These are phyloP conservation scores for Taphrina pruni DNA, from an alignment of 1,139 yeast genomes.

Conservation along the genomic window DNA sequence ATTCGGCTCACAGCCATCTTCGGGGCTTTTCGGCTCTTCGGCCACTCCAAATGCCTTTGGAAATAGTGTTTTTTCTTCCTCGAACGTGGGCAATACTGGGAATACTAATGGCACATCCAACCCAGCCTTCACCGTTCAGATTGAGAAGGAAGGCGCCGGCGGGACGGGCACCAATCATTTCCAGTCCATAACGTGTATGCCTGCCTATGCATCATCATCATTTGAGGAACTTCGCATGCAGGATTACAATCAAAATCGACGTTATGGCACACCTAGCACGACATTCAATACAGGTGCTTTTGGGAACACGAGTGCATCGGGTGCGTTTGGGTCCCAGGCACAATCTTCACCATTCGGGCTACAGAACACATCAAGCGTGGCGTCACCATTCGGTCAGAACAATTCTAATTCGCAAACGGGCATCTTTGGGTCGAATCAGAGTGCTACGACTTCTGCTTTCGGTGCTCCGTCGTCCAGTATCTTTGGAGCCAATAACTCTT, in stretches of 20 bases:
- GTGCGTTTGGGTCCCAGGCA: constrained; percentile 47
- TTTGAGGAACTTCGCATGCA: constrained; percentile 87
- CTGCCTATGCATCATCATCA: constrained; percentile 80
- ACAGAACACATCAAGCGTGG: constrained; percentile 41
- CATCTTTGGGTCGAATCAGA: constrained; percentile 50
- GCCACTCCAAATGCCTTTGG: constrained; percentile 42
- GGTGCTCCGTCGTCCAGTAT: constrained; percentile 47
- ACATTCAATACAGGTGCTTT: constrained; percentile 47
- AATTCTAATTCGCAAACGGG: constrained; percentile 44
- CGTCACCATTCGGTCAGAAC: constrained; percentile 50
- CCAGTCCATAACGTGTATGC: constrained; percentile 85
- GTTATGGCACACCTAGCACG: constrained; percentile 56
- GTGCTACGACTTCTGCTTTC: constrained; percentile 44
- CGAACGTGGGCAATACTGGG: constrained; percentile 22
- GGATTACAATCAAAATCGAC: constrained; percentile 80
- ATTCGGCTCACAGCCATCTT: constrained; percentile 46
- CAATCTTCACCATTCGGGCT: constrained; percentile 25
- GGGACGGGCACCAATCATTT: constrained; percentile 60
- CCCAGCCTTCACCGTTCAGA: constrained; percentile 60
- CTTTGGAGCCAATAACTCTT: constrained; percentile 49
- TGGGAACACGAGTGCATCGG: constrained; percentile 46
- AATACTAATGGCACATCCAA: constrained; percentile 46
- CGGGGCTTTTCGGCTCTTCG: constrained; percentile 38
- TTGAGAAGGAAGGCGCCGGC: constrained; percentile 67
- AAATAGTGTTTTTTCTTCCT: constrained; percentile 46